phyloP scores from a whole-genome alignment of 31 red algal species.

The Pterothamnion heteromorphum region DNA sequence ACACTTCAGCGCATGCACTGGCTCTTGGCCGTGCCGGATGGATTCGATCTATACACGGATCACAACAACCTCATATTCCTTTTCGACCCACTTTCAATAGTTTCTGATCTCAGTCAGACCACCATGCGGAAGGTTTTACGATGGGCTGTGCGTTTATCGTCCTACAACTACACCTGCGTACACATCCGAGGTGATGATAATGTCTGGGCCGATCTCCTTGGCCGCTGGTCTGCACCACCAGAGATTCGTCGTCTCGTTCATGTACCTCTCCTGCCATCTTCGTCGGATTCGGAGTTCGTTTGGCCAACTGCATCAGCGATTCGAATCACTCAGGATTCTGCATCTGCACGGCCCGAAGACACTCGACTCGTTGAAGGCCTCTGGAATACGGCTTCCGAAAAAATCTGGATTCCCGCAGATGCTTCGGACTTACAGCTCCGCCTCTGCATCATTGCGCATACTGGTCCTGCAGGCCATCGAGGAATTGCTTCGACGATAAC shows the following conservation, averaged over 20 bases:
- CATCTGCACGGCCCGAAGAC: background rate
- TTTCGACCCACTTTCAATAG: constrained; percentile 1
- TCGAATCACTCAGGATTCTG: background rate
- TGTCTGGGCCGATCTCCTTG: constrained; percentile 42
- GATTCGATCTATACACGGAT: too few species aligned
- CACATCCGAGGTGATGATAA: constrained; percentile 16
- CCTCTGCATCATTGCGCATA: constrained; percentile 24
- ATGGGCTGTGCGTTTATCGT: constrained; percentile 6
- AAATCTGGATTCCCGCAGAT: background rate
- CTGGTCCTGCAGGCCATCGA: background rate
- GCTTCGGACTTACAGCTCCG: constrained; percentile 16
- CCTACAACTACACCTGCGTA: constrained; percentile 27
- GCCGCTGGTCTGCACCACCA: background rate
- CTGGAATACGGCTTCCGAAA: background rate
- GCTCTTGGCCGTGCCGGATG: too few species aligned
- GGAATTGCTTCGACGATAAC: background rate
- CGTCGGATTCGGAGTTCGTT: background rate
- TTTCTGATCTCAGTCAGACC: background rate
- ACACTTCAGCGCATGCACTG: too few species aligned
- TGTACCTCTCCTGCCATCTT: background rate
- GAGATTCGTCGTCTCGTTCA: background rate
- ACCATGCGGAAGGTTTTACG: background rate
- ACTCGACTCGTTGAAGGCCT: background rate
- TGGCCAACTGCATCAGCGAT: background rate
- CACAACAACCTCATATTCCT: too few species aligned